Evolutionary conservation across 2,329 filamentous ascomycete species (phyloP).

Genomic region (Colletotrichum trifolii): DNA sequence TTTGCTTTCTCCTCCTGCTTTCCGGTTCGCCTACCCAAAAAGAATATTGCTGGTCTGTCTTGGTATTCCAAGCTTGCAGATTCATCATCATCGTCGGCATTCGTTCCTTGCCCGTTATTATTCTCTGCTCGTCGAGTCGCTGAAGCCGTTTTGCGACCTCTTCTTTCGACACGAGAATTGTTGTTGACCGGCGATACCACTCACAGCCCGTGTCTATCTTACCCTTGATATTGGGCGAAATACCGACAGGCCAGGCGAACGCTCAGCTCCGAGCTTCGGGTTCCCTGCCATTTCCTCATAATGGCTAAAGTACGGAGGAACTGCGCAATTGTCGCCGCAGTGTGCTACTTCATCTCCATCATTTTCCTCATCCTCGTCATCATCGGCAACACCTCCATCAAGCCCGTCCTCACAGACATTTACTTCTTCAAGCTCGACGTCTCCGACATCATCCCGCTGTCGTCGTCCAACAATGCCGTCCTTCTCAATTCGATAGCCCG

Average conservation of each 20-base stretch:
- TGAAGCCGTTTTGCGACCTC: no score
- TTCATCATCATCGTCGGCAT: constrained; percentile 2
- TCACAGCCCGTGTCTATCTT: not conserved
- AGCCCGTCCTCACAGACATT: constrained; percentile 71
- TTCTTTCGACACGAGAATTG: no score
- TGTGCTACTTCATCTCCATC: constrained; percentile 78
- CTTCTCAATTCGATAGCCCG: constrained; percentile 90
- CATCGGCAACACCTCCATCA: constrained; percentile 77
- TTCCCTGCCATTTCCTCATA: not conserved
- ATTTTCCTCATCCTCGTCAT: constrained; percentile 84
- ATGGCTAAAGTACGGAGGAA: constrained; percentile 63
- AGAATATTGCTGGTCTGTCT: constrained; percentile 8
- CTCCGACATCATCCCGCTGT: constrained; percentile 80
- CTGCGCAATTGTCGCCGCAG: constrained; percentile 72
- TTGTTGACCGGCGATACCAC: not conserved
- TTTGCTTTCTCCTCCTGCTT: not conserved
- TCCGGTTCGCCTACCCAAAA: not conserved
- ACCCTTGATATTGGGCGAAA: constrained; percentile 21
- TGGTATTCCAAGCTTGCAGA: constrained; percentile 3
- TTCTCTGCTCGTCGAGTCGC: no score
- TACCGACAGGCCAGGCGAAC: constrained; percentile 1
- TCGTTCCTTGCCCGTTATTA: no score
- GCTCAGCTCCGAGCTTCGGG: not conserved
- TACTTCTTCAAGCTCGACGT: constrained; percentile 90
- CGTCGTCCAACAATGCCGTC: constrained; percentile 75